These are phyloP conservation scores for Rubia balearica DNA, from an alignment of 305 asterid species.

Conservation along the genomic window DNA sequence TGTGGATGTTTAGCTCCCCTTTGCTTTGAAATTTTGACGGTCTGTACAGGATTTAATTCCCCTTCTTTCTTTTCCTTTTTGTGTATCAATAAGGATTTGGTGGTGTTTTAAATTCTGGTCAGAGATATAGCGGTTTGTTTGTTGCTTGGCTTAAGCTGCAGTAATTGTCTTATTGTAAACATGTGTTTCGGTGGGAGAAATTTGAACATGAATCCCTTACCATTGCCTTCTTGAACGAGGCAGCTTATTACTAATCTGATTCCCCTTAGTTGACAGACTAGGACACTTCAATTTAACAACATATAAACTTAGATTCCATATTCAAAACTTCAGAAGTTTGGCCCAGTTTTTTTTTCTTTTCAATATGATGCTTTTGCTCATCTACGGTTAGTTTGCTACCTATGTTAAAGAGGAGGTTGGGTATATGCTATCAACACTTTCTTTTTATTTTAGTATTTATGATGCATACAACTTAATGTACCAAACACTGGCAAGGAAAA, in stretches of 20 bases:
- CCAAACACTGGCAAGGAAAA: neutral
- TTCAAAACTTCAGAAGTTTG: neutral
- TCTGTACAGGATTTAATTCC: conserved; percentile 52
- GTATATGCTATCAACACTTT: no score
- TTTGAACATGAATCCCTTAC: no score
- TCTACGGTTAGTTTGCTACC: neutral
- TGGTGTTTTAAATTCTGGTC: conserved; percentile 32
- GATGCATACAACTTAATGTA: neutral
- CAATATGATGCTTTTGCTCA: neutral
- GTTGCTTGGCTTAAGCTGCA: no score
- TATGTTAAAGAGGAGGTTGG: no score
- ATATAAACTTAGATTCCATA: neutral
- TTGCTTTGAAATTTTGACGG: no score
- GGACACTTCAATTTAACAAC: neutral
- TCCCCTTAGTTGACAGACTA: neutral
- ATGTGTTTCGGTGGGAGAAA: no score
- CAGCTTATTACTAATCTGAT: no score
- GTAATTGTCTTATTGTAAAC: no score
- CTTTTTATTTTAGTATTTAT: no score
- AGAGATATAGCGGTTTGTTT: conserved; percentile 41
- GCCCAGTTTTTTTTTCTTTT: neutral
- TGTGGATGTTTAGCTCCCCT: no score
- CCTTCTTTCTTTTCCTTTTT: neutral
- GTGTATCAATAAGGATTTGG: conserved; percentile 29
- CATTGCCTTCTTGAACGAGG: no score